Evolutionary conservation across 148 eudicot species (phyloP), one percentile per base, ranked within the genome.

Genomic region (Pharnaceum exiguum): DNA sequence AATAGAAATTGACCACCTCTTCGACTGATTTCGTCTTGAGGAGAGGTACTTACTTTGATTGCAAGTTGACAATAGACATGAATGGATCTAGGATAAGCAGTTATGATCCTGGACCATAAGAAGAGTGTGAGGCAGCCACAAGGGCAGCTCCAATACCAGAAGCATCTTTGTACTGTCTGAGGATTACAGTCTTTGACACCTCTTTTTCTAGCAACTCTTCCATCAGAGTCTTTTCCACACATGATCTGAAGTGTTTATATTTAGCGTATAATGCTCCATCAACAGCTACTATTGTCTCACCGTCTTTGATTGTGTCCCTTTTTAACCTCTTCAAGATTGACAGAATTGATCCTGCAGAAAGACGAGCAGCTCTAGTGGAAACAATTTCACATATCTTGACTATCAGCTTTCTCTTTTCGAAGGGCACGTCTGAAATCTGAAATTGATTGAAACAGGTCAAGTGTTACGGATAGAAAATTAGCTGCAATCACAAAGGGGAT

Each of bases 81-180:
- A n/a, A 23, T 6, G 13, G 2, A 51, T 10, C 1, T 2, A 48
- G 9, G 51, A 26, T 26, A 23, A 35, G 8, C 12, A 12, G 17
- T 1, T 2, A 27, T 12, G 46, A 4, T 19, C 60, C 27, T 70
- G 64, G 19, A 71, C 1, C 68, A 53, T 82, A 74, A 30, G 51
- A 47, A 1, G 96, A 87, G 70, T 83, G 82, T 15, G 96, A 77
- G 48, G 98, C 96, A 22, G 93, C 98, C 16, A 87, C 64, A 39
- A 91, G 85, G 27, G 98, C 85, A 27, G 97, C 94, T 29, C 97
- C 97, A 15, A 81, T 76, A 17, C 96, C 98, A 0, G 98, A 87
- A 11, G 94, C 96, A 36, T 88, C 98, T 25, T 68, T 81, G 33
- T 86, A 79, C 33, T 65, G 94, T 65, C 65, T 69, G 17, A 88